These are phyloP conservation scores for Angomonas deanei DNA, from an alignment of 208 protist genomes.

Conservation along the genomic window DNA sequence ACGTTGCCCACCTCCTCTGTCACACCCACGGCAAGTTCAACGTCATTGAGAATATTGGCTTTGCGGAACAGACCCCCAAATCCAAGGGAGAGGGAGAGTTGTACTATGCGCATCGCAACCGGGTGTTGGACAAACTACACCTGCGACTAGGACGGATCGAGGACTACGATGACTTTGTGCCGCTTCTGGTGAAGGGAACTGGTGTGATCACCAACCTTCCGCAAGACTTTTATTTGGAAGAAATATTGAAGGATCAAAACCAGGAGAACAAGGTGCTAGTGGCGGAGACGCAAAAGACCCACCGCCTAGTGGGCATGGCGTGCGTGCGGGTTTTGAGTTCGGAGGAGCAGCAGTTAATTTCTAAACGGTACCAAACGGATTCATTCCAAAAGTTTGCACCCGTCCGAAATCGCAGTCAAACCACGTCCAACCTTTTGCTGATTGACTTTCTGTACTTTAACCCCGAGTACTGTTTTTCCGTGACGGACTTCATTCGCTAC, in stretches of 20 bases:
- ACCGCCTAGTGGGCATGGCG: slow-evolving; percentile 71
- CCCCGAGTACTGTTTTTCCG: slow-evolving; percentile 51
- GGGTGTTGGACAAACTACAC: slow-evolving; percentile 39
- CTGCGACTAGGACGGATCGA: slow-evolving; percentile 78
- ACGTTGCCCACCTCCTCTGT: slow-evolving; percentile 41
- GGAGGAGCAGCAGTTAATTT: slow-evolving; percentile 61
- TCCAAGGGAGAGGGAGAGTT: slow-evolving; percentile 1
- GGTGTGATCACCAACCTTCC: slow-evolving; percentile 76
- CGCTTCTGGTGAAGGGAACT: slow-evolving; percentile 49
- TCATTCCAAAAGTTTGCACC: slow-evolving; percentile 51
- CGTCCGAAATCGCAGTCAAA: background rate
- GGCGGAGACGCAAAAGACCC: slow-evolving; percentile 70
- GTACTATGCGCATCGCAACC: slow-evolving; percentile 25
- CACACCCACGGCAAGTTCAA: slow-evolving; percentile 19
- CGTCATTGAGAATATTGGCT: slow-evolving; percentile 11
- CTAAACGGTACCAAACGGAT: slow-evolving; percentile 70
- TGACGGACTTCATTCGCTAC: slow-evolving; percentile 54
- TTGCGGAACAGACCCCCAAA: background rate
- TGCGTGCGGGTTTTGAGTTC: slow-evolving; percentile 47
- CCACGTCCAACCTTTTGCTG: slow-evolving; percentile 10
- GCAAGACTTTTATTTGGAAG: slow-evolving; percentile 78
- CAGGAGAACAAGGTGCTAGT: slow-evolving; percentile 65
- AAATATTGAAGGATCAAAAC: slow-evolving; percentile 84
- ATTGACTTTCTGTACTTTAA: slow-evolving; percentile 88
- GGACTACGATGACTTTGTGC: slow-evolving; percentile 89